Evolutionary conservation across 148 eudicot genomes (phyloP).

Genomic region (Chenopodium quinoa): DNA sequence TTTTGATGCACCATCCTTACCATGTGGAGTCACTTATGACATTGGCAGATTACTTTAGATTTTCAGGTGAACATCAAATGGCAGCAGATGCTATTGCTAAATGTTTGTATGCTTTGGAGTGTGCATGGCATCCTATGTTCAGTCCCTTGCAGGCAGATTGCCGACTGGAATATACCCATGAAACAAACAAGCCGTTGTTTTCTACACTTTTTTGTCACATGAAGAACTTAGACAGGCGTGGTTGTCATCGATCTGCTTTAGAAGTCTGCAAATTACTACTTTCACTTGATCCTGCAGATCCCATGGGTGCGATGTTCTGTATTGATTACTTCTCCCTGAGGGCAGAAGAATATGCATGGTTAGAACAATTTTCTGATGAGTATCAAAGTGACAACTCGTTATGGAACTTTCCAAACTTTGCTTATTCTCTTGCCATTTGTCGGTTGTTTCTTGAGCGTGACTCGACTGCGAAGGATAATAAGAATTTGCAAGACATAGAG

Average conservation of each 20-base stretch:
- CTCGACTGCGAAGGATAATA: constrained; percentile 26
- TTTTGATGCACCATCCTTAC: constrained; percentile 77
- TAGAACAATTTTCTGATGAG: constrained; percentile 75
- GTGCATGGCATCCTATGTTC: constrained; percentile 97
- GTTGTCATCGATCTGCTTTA: constrained; percentile 93
- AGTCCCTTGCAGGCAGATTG: constrained; percentile 70
- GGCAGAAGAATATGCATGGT: constrained; percentile 86
- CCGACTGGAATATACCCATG: constrained; percentile 65
- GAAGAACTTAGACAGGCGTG: constrained; percentile 91
- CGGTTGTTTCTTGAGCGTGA: constrained; percentile 70
- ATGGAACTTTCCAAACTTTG: constrained; percentile 89
- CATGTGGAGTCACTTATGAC: constrained; percentile 82
- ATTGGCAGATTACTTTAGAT: constrained; percentile 79
- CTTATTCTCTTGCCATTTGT: constrained; percentile 82
- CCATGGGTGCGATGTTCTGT: constrained; percentile 77
- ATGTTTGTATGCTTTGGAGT: constrained; percentile 87
- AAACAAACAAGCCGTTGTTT: constrained; percentile 69
- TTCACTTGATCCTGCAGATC: constrained; percentile 87
- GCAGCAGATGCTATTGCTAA: constrained; percentile 71
- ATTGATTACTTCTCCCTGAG: constrained; percentile 82
- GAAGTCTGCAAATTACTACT: constrained; percentile 89
- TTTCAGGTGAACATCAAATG: constrained; percentile 87
- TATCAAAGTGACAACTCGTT: constrained; percentile 61
- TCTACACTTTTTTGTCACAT: constrained; percentile 68
- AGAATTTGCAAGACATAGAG: constrained; percentile 40